Conservation (phyloP, 1,284 basidiomycete species). For the Ganoderma boninense region DNA sequence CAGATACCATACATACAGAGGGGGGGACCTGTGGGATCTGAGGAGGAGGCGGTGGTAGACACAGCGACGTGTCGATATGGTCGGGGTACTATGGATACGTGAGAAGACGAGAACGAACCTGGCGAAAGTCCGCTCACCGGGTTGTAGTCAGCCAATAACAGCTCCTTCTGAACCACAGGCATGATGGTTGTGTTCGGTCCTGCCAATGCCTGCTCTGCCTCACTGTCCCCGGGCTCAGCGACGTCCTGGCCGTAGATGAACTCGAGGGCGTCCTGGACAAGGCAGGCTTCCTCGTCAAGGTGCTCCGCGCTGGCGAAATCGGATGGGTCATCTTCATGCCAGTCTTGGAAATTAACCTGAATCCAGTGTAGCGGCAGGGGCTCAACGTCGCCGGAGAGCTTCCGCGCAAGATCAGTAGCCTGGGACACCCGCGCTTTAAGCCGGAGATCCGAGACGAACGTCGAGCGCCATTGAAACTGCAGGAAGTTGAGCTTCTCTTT, state of each 20-base stretch:
- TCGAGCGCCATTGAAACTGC: slow-evolving; percentile 24
- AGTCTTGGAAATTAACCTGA: neutral
- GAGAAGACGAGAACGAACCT: no score
- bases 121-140: neutral
- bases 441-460: slow-evolving; percentile 19
- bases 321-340: neutral
- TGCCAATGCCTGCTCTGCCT: no score
- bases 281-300: neutral
- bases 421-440: neutral
- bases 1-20: neutral
- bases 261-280: neutral
- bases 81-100: neutral
- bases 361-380: neutral
- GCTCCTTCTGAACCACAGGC: neutral
- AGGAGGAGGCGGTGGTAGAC: neutral
- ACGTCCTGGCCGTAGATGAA: neutral
- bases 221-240: no score
- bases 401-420: neutral
- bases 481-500: slow-evolving; percentile 16
- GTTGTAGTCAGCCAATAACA: neutral
- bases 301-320: no score
- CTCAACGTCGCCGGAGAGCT: neutral
- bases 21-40: neutral
- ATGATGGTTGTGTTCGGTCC: no score
- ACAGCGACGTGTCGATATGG: neutral